Percentiles rank a stretch among this genome's conserved stretches.
Evolutionary conservation across 768 basidiomycete species (phyloP).

Genomic region (Termitomyces sp.): DNA sequence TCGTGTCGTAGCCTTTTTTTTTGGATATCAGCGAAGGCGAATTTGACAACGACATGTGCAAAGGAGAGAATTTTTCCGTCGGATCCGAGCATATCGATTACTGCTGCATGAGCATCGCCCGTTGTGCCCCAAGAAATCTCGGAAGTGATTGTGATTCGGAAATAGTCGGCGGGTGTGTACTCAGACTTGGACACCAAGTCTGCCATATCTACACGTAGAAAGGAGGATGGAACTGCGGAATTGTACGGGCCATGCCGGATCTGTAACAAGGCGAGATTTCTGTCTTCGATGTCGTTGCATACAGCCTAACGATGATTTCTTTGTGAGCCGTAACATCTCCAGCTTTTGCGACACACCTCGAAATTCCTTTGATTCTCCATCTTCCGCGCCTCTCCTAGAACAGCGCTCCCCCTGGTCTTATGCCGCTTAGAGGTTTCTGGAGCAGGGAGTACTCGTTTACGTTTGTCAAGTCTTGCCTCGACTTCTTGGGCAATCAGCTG

Average conservation of each 20-base stretch:
- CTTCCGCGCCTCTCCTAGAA: not conserved
- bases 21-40: not conserved
- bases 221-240: not conserved
- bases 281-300: not conserved
- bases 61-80: not conserved
- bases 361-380: not conserved
- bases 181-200: not conserved
- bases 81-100: not conserved
- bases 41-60: not conserved
- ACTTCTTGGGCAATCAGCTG: not conserved
- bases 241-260: not conserved
- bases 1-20: conserved; percentile 11
- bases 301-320: not conserved
- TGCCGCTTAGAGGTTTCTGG: not conserved
- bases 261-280: not conserved
- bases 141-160: not conserved
- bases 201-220: not conserved
- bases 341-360: not conserved
- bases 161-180: not conserved
- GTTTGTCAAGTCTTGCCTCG: not conserved
- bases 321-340: too few relatives aligned
- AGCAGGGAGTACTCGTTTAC: not conserved
- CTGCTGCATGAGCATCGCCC: not conserved
- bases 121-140: not conserved
- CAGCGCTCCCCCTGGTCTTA: not conserved